Evolutionary conservation across 1,139 yeast species (phyloP), one percentile per base, ranked within the genome.

Genomic region (Nematodospora anomalae): DNA sequence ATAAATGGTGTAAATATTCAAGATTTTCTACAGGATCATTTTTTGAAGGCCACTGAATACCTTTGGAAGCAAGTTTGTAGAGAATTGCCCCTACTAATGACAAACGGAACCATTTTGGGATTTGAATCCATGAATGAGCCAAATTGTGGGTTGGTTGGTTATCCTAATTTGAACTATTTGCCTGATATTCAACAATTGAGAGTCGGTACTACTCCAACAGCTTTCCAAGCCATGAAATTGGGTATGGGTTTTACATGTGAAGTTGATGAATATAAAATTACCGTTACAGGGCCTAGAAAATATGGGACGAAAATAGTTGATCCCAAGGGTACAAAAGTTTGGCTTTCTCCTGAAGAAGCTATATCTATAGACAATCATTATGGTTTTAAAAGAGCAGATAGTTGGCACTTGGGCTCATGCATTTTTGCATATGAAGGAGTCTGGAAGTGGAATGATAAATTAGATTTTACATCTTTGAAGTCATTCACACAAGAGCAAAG

Each of bases 81-180:
- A 1, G 48, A 51, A 2, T 71, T 79, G 1, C 84, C 85, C 0
- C 67, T 72, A 9, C 62, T 87, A 57, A 66, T 85, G 40, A 69
- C 71, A 7, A 62, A 66, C 44, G 76, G 76, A 1, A 59, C 71
- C 4, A 60, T 85, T 4, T 51, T 89, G 11, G 98, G 97, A 3
- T 74, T 88, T 54, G 98, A 90, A 60, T 76, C 87, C 35, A 59
- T 90, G 67, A 90, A 90, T 56, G 98, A 90, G 57, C 97, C 97
- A 2, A 84, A 79, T 49, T 52, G 63, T 38, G 92, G 94, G 0
- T 67, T 76, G 38, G 66, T 79, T 33, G 88, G 87, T 1, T 70
- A 69, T 35, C 60, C 60, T 1, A 62, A 79, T 51, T 55, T 83
- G 33, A 63, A 60, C 3, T 44, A 50, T 2, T 50, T 79, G 14